Evolutionary conservation across 306 rosid species (phyloP).

Genomic region (Mucuna pruriens): DNA sequence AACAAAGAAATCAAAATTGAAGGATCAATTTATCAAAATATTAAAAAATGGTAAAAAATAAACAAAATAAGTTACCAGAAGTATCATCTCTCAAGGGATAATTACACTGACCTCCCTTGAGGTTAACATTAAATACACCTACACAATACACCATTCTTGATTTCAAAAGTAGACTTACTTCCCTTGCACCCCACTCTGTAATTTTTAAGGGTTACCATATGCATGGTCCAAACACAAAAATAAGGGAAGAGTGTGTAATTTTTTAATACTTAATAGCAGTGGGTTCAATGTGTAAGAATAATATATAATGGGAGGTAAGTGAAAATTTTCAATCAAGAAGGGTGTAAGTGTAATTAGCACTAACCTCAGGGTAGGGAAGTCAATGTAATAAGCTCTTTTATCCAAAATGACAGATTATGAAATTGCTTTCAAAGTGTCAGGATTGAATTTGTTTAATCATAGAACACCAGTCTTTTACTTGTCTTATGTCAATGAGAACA

Average conservation of each 20-base stretch:
- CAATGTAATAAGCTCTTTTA: background rate
- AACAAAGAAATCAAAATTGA: background rate
- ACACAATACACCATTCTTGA: background rate
- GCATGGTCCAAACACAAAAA: background rate
- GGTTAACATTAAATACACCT: background rate
- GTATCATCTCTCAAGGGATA: background rate
- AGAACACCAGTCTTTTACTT: background rate
- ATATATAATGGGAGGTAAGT: background rate
- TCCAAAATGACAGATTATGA: background rate
- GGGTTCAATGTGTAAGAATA: background rate
- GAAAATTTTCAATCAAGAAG: background rate
- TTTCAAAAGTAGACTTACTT: background rate
- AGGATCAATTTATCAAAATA: background rate
- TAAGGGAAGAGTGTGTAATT: background rate
- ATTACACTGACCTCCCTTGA: background rate
- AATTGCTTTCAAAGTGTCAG: background rate
- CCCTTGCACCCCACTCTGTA: background rate
- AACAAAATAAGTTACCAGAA: background rate
- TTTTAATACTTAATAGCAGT: too few relatives aligned
- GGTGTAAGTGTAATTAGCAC: background rate
- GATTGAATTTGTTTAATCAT: background rate
- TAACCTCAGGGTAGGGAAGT: too few relatives aligned
- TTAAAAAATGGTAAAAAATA: background rate
- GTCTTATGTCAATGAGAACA: background rate
- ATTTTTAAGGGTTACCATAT: background rate